Base-by-base conservation (phyloP, 805 yeast species). In the Suhomyces sp. region DNA sequence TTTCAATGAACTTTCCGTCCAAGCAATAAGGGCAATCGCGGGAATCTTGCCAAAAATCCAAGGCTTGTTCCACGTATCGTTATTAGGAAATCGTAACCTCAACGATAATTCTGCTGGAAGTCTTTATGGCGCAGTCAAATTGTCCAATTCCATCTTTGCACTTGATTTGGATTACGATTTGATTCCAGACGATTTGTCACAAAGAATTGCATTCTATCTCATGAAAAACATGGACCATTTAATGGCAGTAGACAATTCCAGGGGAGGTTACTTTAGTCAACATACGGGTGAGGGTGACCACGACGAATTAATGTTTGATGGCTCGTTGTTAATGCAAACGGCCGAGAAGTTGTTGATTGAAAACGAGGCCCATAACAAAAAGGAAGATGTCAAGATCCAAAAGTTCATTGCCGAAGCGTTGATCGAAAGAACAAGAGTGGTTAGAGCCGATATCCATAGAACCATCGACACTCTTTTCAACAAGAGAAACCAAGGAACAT, bases 261-360 rank as follows among this genome's bases (percentile, higher is more conserved):
- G n/a, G 2, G 33, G 44, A n/a, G 44, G 29, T 10, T 22, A 19
- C 15, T 22, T 19, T 9, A 65, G 44, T 82, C 91, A 0, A 23
- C 77, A 84, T 13, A 70, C 90, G 33, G 81, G 84, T 49, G 82
- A 85, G 33, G 81, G 84, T 49, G 82, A 85, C 13, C 68, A 75
- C 23, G 71, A 88, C 80, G 93, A 88, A 57, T 73, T 88, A 47
- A 77, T 88, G 66, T 86, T 85, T 65, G 93, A 87, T 69, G 94
- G 93, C 5, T 80, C 90, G 0, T 71, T 88, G 52, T 74, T 88
- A 47, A 85, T 90, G 61, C 86, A 86, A 65, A 81, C 90, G 2
- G 93, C 92, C 0, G 90, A 85, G 55, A 81, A 82, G 54, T 67
- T 88, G 51, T 67, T 88, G 51, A 81, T 75, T 36, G 69, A 64